Evolutionary conservation across 148 eudicot genomes (phyloP).

Genomic region (Beta vulgaris): DNA sequence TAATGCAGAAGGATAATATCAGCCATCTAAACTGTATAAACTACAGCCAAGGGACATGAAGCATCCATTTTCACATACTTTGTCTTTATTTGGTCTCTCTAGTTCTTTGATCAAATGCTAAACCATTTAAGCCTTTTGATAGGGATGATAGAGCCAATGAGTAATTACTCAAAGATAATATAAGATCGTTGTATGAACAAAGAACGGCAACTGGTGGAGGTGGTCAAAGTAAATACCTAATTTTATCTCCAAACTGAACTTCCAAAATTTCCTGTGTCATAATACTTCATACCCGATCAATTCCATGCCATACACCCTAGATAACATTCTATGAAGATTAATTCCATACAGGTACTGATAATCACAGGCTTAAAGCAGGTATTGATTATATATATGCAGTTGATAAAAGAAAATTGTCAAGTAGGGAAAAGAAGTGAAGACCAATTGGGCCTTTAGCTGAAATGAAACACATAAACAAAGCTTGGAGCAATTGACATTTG

Average conservation of each 20-base stretch:
- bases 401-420: neutral
- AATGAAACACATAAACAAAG: too few species aligned
- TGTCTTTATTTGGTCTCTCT: slow-evolving; percentile 1
- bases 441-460: neutral
- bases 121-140: neutral
- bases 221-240: slow-evolving; percentile 3
- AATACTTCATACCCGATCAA: neutral
- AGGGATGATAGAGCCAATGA: slow-evolving; percentile 2
- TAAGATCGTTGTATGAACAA: neutral
- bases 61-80: slow-evolving; percentile 4
- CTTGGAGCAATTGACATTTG: neutral
- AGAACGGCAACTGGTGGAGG: neutral
- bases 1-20: neutral
- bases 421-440: neutral
- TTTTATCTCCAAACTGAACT: neutral
- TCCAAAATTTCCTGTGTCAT: neutral
- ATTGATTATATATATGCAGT: neutral
- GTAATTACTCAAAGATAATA: neutral
- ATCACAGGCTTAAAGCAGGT: neutral
- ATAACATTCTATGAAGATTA: neutral
- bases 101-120: neutral
- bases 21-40: neutral
- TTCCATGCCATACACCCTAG: neutral
- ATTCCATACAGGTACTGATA: neutral
- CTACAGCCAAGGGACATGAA: slow-evolving; percentile 3